Evolutionary conservation across 2,329 filamentous ascomycete genomes (phyloP).

Genomic region (Penicillium sp.): DNA sequence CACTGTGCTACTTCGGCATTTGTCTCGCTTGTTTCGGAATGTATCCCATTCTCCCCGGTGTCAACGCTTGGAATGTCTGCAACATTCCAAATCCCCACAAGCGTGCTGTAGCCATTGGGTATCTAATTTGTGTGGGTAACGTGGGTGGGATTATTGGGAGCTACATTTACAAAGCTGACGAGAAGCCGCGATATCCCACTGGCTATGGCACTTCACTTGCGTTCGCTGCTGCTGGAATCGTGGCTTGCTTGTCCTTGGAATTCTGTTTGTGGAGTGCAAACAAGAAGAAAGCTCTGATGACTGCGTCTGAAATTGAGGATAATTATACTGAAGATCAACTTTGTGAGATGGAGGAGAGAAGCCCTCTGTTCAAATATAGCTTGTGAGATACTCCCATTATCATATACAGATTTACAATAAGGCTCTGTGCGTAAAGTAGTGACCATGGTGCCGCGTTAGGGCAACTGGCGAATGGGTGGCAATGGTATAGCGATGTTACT

Average conservation of each 20-base stretch:
- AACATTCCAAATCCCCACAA: conserved; percentile 43
- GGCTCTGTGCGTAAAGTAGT: no score
- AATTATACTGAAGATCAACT: conserved; percentile 7
- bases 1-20: conserved; percentile 47
- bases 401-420: no score
- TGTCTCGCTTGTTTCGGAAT: conserved; percentile 47
- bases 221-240: conserved; percentile 27
- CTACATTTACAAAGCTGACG: conserved; percentile 34
- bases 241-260: conserved; percentile 14
- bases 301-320: conserved; percentile 1
- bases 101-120: conserved; percentile 46
- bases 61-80: conserved; percentile 45
- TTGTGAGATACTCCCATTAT: neutral
- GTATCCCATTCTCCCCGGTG: conserved; percentile 46
- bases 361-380: conserved; percentile 11
- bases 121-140: conserved; percentile 45
- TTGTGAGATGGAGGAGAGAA: conserved; percentile 8
- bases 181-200: conserved; percentile 36
- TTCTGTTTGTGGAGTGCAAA: conserved; percentile 9
- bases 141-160: conserved; percentile 39
- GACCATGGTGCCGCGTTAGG: no score
- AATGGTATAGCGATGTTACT: no score
- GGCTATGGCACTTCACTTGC: conserved; percentile 37
- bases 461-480: no score
- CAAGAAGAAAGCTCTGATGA: neutral